Evolutionary conservation across 257 asterid genomes (phyloP).

Genomic region (Agastache rugosa): DNA sequence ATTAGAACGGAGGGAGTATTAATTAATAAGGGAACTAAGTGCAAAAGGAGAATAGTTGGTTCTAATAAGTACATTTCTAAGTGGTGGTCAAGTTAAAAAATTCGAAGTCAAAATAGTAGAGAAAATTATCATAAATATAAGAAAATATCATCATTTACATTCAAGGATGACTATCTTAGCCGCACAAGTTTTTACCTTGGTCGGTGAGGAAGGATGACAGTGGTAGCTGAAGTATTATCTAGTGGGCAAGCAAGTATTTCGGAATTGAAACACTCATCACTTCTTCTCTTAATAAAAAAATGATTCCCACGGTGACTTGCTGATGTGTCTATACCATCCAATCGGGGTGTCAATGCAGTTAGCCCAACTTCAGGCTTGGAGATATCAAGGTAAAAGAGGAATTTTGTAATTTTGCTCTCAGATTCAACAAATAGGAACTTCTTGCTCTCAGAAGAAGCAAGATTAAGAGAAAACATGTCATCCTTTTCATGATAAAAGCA

Average conservation of each 20-base stretch:
- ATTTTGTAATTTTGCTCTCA: constrained; percentile 86
- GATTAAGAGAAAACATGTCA: constrained; percentile 76
- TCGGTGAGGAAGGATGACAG: constrained; percentile 79
- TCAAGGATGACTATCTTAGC: constrained; percentile 25
- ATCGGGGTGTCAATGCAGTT: constrained; percentile 66
- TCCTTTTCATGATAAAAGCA: constrained; percentile 95
- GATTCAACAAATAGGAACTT: constrained; percentile 76
- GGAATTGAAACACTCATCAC: constrained; percentile 82
- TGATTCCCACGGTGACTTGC: constrained; percentile 95
- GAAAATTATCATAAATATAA: not conserved
- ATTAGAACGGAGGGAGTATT: no score
- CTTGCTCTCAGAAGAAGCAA: constrained; percentile 91
- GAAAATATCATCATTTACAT: constrained; percentile 9
- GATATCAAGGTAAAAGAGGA: constrained; percentile 76
- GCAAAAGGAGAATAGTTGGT: constrained; percentile 13
- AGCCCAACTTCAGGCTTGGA: constrained; percentile 74
- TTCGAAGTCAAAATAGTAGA: not conserved
- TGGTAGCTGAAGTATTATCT: constrained; percentile 66
- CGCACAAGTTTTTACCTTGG: constrained; percentile 61
- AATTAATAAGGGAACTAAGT: not conserved
- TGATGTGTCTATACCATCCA: constrained; percentile 79
- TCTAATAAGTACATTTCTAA: not conserved
- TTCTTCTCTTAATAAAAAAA: constrained; percentile 81
- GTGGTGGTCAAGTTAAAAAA: constrained; percentile 9
- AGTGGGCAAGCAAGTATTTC: constrained; percentile 86